Base-by-base conservation (phyloP, 169 alveolate species). In the Plasmodium gallinaceum region DNA sequence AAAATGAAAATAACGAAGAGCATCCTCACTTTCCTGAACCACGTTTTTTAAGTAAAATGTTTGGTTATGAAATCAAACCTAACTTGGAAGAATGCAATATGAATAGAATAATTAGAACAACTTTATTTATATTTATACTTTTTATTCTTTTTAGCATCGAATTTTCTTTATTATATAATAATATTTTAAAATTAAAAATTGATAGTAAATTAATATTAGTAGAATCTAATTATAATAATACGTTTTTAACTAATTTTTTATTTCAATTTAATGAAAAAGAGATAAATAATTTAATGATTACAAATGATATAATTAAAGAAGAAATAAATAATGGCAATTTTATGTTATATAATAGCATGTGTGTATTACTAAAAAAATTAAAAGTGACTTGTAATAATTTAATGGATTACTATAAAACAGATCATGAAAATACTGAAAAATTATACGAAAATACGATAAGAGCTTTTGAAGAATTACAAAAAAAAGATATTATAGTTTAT, bases 61-160 rank as follows among this genome's bases (percentile, higher is more conserved):
- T 86, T 16, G 92, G 92, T 24, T 86, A 86, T 86, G 87, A 86
- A 39, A 71, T 86, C 58, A 72, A 61, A 66, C 69, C 80, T 7
- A 64, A 37, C 57, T 69, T 71, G 14, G 92, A 86, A 71, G 92
- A 86, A 58, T 61, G 43, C 39, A 86, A 57, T 71, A 16, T 60
- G 37, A 86, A 70, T 61, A 86, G 58, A 70, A 39, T 51, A 43
- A 48, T 86, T 46, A 86, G 88, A 48, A 37, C 65, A 43, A 22
- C 71, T 70, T 73, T 69, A 64, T 71, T 86, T 62, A 37, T 86
- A 46, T 60, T 86, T 39, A 22, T 86, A 32, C 12, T 86, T 22
- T n/a, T 71, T 43, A 42, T 62, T 37, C 74, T 86, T 43, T 86
- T 86, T 54, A 70, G 75, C 18, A 69, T 72, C 26, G 92, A 86